Base-by-base conservation (phyloP, 148 eudicot species). In the Dysphania ambrosioides region DNA sequence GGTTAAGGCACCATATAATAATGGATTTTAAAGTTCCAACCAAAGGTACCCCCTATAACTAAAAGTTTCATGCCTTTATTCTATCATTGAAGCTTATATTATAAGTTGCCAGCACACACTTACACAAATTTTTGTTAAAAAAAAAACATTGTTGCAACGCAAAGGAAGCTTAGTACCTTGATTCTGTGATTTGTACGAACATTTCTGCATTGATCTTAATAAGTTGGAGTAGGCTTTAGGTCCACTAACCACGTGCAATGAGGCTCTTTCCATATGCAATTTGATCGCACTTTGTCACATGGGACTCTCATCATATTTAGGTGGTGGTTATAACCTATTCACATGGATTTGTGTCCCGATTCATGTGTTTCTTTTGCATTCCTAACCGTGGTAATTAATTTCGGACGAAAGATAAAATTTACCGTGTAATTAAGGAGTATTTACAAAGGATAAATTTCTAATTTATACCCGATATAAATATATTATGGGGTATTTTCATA, bases 171-270 rank as follows among this genome's bases (percentile, higher is more conserved):
- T 58, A 59, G 63, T 59, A 59, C 63, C 63, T 10, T 59, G 63
- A 59, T 59, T 19, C 27, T 31, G 23, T 11, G 15, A 24, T 58
- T 36, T 24, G 75, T 72, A 72, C 75, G 75, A 38, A 58, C 10
- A 35, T n/a, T 55, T 32, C 26, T 21, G n/a, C 19, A 55, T 32
- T 56, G 10, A 47, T 47, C 21, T 13, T 13, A 47, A 9, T 27
- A 58, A 58, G 49, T 36, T n/a, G 53, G 53, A 21, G 8, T 49
- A 23, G 55, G 19, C 8, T 29, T 67, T 29, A 68, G 73, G 66
- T 76, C 34, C 68, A 59, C 59, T 68, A 8, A 59, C 51, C 79
- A 76, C 73, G 79, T 76, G 79, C 44, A 38, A 68, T 6, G 19
- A 36, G 60, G 44, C 6, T 12, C 24, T 58, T 76, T 69, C 68